phyloP scores from a whole-genome alignment of 805 yeast species.

The Yamadazyma philogaea region DNA sequence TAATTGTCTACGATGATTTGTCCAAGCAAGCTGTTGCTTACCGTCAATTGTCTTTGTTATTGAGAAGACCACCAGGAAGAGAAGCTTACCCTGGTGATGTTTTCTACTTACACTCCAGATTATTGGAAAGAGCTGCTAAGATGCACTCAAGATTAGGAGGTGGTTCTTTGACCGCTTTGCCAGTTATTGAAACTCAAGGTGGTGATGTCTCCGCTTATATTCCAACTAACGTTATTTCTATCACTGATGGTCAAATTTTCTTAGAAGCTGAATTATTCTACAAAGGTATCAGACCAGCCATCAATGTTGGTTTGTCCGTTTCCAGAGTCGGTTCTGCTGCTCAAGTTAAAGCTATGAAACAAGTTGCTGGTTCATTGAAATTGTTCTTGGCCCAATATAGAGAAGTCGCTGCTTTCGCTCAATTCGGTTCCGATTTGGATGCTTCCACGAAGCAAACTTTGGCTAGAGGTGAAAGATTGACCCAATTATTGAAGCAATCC shows the following conservation, averaged over 20 bases:
- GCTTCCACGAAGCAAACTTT: slow-evolving; percentile 99
- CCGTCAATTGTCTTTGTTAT: slow-evolving; percentile 97
- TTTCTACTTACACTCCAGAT: slow-evolving; percentile 92
- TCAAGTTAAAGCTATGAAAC: slow-evolving; percentile 99
- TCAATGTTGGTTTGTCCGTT: slow-evolving; percentile 98
- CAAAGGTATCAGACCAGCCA: slow-evolving; percentile 99
- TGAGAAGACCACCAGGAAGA: slow-evolving; percentile 97
- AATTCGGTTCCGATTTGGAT: slow-evolving; percentile 99
- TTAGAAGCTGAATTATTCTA: slow-evolving; percentile 99
- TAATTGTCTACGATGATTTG: slow-evolving; percentile 95
- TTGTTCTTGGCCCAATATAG: slow-evolving; percentile 99
- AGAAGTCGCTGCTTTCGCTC: slow-evolving; percentile 99
- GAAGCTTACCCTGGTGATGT: slow-evolving; percentile 98
- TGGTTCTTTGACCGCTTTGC: slow-evolving; percentile 94
- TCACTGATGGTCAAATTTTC: slow-evolving; percentile 97
- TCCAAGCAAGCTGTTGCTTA: slow-evolving; percentile 99
- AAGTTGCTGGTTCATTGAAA: slow-evolving; percentile 98
- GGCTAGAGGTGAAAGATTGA: slow-evolving; percentile 99
- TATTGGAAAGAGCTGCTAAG: slow-evolving; percentile 97
- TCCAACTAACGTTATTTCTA: slow-evolving; percentile 97
- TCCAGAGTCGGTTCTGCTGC: slow-evolving; percentile 99
- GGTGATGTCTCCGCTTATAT: slow-evolving; percentile 98
- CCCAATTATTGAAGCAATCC: slow-evolving; percentile 96
- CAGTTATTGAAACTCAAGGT: slow-evolving; percentile 97
- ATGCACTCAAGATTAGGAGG: slow-evolving; percentile 85